Percentiles rank a stretch among this genome's conserved stretches.
phyloP scores from a whole-genome alignment of 192 early-diverging fungal species.

The Coemansia sp. region DNA sequence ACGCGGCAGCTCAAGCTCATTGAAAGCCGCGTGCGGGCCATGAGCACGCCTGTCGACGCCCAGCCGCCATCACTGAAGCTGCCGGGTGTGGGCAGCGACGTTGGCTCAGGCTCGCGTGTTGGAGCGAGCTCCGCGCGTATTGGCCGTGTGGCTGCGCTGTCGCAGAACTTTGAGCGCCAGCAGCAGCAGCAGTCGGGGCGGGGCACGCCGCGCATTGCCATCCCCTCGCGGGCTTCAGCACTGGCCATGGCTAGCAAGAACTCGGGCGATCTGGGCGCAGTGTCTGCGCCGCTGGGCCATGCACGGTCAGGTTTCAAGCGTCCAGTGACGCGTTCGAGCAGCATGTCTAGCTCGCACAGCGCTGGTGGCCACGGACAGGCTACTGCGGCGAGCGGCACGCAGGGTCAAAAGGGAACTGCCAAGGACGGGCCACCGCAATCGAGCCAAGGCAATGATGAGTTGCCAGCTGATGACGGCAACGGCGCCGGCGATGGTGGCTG shows the following conservation, averaged over 20 bases:
- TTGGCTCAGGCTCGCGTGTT: neutral
- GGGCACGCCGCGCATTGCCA: slow-evolving; percentile 20
- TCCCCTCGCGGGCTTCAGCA: slow-evolving; percentile 10
- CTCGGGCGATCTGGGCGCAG: slow-evolving; percentile 1
- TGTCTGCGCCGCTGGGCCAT: slow-evolving; percentile 30
- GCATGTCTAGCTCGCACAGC: slow-evolving; percentile 48
- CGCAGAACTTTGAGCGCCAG: slow-evolving; percentile 52
- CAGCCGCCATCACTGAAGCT: slow-evolving; percentile 18
- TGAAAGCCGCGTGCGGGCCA: slow-evolving; percentile 30
- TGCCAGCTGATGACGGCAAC: neutral
- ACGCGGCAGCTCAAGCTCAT: slow-evolving; percentile 7
- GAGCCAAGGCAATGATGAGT: neutral
- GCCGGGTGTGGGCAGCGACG: neutral
- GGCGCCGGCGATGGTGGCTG: neutral
- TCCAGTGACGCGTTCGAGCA: slow-evolving; percentile 39
- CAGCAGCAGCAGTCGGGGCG: slow-evolving; percentile 8
- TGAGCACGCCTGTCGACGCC: slow-evolving; percentile 41
- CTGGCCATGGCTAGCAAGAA: neutral
- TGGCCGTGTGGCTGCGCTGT: slow-evolving; percentile 48
- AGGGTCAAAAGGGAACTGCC: neutral
- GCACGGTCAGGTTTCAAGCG: neutral
- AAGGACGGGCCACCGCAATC: neutral
- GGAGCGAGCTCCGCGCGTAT: slow-evolving; percentile 32
- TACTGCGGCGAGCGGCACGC: slow-evolving; percentile 14
- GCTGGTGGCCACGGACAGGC: slow-evolving; percentile 39